Evolutionary conservation across 83 land plant genomes (phyloP).

Genomic region (Picea mariana): DNA sequence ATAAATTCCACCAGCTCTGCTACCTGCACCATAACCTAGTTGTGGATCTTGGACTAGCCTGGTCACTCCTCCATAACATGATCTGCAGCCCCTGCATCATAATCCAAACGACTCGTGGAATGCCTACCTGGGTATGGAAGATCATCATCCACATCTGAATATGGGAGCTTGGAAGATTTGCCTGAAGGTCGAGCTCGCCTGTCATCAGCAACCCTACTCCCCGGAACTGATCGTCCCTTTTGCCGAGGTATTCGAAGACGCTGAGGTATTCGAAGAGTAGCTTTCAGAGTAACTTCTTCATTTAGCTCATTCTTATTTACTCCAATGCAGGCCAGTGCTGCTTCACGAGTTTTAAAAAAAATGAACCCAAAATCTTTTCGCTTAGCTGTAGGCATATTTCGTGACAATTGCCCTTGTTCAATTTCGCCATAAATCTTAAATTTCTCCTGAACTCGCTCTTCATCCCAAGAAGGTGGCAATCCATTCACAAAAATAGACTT

Average conservation of each 20-base stretch:
- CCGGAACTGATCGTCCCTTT: too few relatives aligned
- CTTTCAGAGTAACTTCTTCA: too few relatives aligned
- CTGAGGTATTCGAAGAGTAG: too few relatives aligned
- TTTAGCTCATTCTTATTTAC: too few relatives aligned
- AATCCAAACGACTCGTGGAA: slow-evolving; percentile 3
- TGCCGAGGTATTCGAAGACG: too few relatives aligned
- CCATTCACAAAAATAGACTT: slow-evolving; percentile 66
- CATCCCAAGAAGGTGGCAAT: slow-evolving; percentile 62
- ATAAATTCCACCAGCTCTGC: slow-evolving; percentile 13
- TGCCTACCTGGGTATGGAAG: slow-evolving; percentile 9
- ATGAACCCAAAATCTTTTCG: slow-evolving; percentile 68
- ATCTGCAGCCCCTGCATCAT: slow-evolving; percentile 5
- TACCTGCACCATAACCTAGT: too few relatives aligned
- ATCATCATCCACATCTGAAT: too few relatives aligned
- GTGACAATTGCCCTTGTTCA: slow-evolving; percentile 50
- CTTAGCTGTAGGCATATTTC: too few relatives aligned
- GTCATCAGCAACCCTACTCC: too few relatives aligned
- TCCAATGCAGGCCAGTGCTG: slow-evolving; percentile 62
- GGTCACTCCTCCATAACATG: not conserved
- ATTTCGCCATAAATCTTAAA: slow-evolving; percentile 57
- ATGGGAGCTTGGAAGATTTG: too few relatives aligned
- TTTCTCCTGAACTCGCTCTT: slow-evolving; percentile 39
- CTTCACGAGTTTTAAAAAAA: slow-evolving; percentile 42
- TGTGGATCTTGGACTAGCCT: too few relatives aligned
- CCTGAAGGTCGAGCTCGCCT: too few relatives aligned